Conservation (phyloP, 345 rosid species). For the Salix viminalis region DNA sequence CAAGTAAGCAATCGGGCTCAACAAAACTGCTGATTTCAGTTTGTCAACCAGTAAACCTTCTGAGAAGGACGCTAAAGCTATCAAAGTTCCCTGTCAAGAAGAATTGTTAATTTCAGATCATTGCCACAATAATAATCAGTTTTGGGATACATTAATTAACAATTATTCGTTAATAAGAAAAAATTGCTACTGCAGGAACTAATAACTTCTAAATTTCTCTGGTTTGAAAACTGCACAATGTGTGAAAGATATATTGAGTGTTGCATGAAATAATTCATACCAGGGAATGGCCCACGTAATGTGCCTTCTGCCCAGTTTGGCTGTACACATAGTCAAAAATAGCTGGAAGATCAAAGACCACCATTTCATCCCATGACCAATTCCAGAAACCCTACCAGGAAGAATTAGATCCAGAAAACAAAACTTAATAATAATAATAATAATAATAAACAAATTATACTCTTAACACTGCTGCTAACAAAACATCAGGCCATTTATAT, state of each 20-base stretch:
- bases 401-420: neutral
- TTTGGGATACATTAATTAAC: too few species aligned
- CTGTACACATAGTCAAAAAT: slow-evolving; percentile 50
- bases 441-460: too few species aligned
- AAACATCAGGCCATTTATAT: too few species aligned
- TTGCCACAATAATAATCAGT: too few species aligned
- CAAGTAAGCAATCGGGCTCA: slow-evolving; percentile 88
- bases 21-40: slow-evolving; percentile 62
- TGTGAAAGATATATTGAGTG: too few species aligned
- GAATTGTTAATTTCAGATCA: too few species aligned
- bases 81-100: slow-evolving; percentile 64
- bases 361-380: slow-evolving; percentile 96
- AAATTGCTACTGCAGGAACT: too few species aligned
- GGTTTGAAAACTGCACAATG: too few species aligned
- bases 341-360: slow-evolving; percentile 65
- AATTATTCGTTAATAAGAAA: too few species aligned
- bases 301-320: slow-evolving; percentile 63
- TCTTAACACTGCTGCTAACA: too few species aligned
- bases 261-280: slow-evolving; percentile 30
- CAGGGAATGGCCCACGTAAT: slow-evolving; percentile 90
- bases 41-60: slow-evolving; percentile 59
- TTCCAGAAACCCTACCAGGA: slow-evolving; percentile 66
- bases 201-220: too few species aligned
- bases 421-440: too few species aligned
- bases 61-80: slow-evolving; percentile 70